Evolutionary conservation across 139 green algal species (phyloP).

Genomic region (Microglena sp.): DNA sequence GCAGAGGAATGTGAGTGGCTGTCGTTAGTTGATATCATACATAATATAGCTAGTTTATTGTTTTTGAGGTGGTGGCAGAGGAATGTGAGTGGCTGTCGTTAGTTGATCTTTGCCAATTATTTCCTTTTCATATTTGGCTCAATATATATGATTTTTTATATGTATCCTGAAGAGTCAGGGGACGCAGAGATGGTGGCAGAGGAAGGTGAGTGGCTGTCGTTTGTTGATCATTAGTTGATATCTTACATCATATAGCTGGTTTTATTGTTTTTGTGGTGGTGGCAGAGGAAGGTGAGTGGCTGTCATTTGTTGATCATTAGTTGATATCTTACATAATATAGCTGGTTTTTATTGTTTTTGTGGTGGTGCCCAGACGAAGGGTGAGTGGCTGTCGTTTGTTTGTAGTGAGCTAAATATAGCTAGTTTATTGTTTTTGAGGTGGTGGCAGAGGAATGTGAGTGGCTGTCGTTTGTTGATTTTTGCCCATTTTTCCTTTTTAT

Average conservation of each 20-base stretch:
- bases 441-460: constrained; percentile 39
- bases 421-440: constrained; percentile 20
- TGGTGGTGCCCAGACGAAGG: no score
- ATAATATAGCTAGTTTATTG: not conserved
- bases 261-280: constrained; percentile 23
- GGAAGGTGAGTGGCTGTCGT: constrained; percentile 28
- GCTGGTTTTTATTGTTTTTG: no score
- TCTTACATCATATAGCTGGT: not conserved
- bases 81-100: constrained; percentile 26
- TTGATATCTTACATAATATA: no score
- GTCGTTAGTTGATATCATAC: not conserved
- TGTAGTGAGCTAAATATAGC: not conserved
- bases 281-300: constrained; percentile 38
- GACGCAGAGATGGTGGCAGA: constrained; percentile 42
- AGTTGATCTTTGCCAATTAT: not conserved
- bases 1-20: constrained; percentile 34
- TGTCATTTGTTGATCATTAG: no score
- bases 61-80: constrained; percentile 36
- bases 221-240: not conserved
- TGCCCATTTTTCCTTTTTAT: not conserved
- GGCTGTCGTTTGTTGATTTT: not conserved
- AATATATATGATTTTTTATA: no score
- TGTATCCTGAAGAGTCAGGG: no score
- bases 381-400: no score
- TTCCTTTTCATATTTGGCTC: not conserved